These are phyloP conservation scores for Candida montana DNA, from an alignment of 805 yeast genomes.

Conservation along the genomic window DNA sequence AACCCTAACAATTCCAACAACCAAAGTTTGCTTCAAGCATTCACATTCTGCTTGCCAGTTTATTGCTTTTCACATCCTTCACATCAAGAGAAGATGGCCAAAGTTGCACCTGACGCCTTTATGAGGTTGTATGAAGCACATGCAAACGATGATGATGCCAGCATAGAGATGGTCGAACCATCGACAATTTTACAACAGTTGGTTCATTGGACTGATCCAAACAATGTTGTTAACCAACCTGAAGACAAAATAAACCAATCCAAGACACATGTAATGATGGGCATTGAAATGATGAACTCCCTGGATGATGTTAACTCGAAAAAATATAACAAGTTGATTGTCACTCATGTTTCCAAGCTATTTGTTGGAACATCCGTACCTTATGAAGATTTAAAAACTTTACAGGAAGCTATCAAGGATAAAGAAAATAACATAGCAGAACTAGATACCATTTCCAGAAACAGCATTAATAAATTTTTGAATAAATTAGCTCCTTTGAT, in stretches of 20 bases:
- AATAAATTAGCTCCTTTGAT: slow-evolving; percentile 17
- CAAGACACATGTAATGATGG: slow-evolving; percentile 51
- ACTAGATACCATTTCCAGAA: slow-evolving; percentile 30
- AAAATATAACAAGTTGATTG: slow-evolving; percentile 48
- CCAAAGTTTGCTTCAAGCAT: slow-evolving; percentile 66
- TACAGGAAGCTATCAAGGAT: slow-evolving; percentile 25
- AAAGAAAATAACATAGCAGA: slow-evolving; percentile 25
- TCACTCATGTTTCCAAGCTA: slow-evolving; percentile 46
- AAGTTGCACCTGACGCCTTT: slow-evolving; percentile 62
- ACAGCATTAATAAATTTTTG: slow-evolving; percentile 30
- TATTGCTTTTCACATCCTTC: slow-evolving; percentile 69
- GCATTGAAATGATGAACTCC: slow-evolving; percentile 46
- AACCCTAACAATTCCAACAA: slow-evolving; percentile 60
- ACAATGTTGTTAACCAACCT: slow-evolving; percentile 46
- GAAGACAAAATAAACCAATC: slow-evolving; percentile 38
- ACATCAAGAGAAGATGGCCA: slow-evolving; percentile 64
- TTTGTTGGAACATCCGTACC: slow-evolving; percentile 32
- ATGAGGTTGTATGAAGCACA: slow-evolving; percentile 46
- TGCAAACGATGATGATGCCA: slow-evolving; percentile 31
- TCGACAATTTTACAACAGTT: slow-evolving; percentile 61
- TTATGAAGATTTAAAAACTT: slow-evolving; percentile 21
- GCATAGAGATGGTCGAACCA: slow-evolving; percentile 33
- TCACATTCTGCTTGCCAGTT: slow-evolving; percentile 84
- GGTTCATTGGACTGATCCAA: slow-evolving; percentile 82
- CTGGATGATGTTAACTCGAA: slow-evolving; percentile 43